Evolutionary conservation across 805 yeast species (phyloP).

Genomic region (Yamadazyma scolyti): DNA sequence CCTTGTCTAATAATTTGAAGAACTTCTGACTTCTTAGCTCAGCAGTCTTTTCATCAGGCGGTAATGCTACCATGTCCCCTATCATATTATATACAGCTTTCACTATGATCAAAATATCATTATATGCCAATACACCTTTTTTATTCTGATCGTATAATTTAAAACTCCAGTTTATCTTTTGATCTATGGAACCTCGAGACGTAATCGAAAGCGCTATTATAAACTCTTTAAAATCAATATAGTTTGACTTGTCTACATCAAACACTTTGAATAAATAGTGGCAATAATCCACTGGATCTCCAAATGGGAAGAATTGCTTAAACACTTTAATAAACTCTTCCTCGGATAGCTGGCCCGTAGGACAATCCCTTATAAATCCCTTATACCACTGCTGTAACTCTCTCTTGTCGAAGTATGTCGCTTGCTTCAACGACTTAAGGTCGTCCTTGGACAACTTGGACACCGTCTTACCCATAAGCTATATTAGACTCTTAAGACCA

Average conservation of each 20-base stretch:
- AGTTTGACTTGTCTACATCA: slow-evolving; percentile 76
- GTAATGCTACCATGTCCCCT: slow-evolving; percentile 86
- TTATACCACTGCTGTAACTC: slow-evolving; percentile 99
- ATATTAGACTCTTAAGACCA: no score
- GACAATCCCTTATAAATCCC: slow-evolving; percentile 92
- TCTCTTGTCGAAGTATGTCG: slow-evolving; percentile 87
- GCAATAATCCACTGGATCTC: slow-evolving; percentile 91
- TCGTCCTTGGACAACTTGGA: slow-evolving; percentile 92
- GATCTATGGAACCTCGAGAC: slow-evolving; percentile 79
- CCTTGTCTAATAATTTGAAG: slow-evolving; percentile 69
- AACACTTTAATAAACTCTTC: slow-evolving; percentile 89
- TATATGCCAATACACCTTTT: slow-evolving; percentile 70
- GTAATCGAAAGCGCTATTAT: slow-evolving; percentile 84
- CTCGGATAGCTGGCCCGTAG: slow-evolving; percentile 79
- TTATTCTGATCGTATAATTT: slow-evolving; percentile 79
- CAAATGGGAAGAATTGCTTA: slow-evolving; percentile 97
- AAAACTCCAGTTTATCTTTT: slow-evolving; percentile 87
- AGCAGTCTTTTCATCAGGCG: slow-evolving; percentile 89
- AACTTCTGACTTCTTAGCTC: slow-evolving; percentile 81
- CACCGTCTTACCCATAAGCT: slow-evolving; percentile 86
- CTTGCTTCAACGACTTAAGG: slow-evolving; percentile 70
- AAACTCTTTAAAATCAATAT: slow-evolving; percentile 88
- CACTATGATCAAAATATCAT: slow-evolving; percentile 77
- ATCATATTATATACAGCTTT: slow-evolving; percentile 90
- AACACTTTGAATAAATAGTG: slow-evolving; percentile 84